These are phyloP conservation scores for Phylloporus scabripes DNA, from an alignment of 768 basidiomycete genomes.

Conservation along the genomic window DNA sequence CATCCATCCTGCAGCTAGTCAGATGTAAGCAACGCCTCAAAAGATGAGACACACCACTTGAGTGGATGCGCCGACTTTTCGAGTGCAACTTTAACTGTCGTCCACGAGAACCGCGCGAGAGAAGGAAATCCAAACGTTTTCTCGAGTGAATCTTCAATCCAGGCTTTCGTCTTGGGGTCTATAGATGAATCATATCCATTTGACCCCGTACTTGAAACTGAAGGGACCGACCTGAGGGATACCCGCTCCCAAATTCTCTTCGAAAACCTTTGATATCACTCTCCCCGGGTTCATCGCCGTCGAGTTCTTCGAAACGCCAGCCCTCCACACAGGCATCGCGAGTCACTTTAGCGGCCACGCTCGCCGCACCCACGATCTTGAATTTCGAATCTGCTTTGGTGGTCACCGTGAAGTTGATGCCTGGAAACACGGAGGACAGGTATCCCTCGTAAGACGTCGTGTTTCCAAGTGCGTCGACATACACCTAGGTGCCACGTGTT, in stretches of 20 bases:
- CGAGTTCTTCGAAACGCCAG: constrained; percentile 75
- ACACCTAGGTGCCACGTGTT: constrained; percentile 49
- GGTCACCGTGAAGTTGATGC: constrained; percentile 81
- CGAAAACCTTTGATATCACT: constrained; percentile 25
- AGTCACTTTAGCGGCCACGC: constrained; percentile 97
- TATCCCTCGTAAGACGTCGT: constrained; percentile 81
- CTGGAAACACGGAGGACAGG: constrained; percentile 75
- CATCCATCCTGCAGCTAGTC: constrained; percentile 61
- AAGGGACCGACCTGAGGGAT: constrained; percentile 66
- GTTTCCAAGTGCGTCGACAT: constrained; percentile 91
- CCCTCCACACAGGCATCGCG: constrained; percentile 84
- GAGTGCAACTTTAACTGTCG: constrained; percentile 79
- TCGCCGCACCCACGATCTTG: constrained; percentile 96
- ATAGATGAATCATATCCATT: constrained; percentile 1
- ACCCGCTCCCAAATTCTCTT: constrained; percentile 68
- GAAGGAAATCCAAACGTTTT: constrained; percentile 91
- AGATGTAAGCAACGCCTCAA: not conserved
- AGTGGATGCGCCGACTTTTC: constrained; percentile 75
- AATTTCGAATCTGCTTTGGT: constrained; percentile 93
- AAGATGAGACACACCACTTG: constrained; percentile 58
- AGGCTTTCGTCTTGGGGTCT: constrained; percentile 92
- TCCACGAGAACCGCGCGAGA: constrained; percentile 92
- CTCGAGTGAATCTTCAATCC: constrained; percentile 71
- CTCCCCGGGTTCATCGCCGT: constrained; percentile 11
- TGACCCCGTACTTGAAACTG: not conserved